phyloP scores from a whole-genome alignment of 2,329 filamentous ascomycete genomes.

The Phoma sp. region DNA sequence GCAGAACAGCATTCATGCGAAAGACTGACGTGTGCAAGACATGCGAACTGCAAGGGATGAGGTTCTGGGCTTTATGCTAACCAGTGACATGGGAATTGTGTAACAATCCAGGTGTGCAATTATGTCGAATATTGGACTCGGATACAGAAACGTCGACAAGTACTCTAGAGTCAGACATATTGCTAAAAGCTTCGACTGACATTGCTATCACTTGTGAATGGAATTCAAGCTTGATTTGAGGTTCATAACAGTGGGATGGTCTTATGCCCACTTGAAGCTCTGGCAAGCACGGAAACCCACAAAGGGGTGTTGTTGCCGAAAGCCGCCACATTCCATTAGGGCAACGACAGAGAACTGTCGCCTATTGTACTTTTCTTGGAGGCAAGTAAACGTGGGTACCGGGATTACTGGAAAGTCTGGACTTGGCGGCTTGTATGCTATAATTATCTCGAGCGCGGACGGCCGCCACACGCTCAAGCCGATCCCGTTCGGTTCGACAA shows the following conservation, averaged over 20 bases:
- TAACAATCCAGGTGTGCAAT: background rate
- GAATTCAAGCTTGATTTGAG: no score
- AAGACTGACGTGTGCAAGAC: background rate
- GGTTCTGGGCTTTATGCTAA: background rate
- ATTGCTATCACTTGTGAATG: no score
- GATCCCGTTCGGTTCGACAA: no score
- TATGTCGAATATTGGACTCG: background rate
- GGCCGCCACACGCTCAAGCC: no score
- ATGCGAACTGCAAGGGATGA: constrained; percentile 10
- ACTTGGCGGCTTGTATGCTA: background rate
- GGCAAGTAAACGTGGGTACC: no score
- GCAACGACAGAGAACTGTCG: background rate
- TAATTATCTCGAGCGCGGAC: no score
- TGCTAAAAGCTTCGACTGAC: no score
- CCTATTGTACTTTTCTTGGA: background rate
- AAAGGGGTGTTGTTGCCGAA: background rate
- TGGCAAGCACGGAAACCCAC: background rate
- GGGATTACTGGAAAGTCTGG: no score
- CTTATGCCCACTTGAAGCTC: background rate
- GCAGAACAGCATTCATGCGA: background rate
- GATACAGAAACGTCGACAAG: background rate
- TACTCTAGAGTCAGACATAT: background rate
- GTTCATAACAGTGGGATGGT: background rate
- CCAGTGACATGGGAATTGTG: background rate
- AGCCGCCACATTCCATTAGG: background rate